Evolutionary conservation across 1,139 yeast species (phyloP).

Genomic region (Suhomyces wounanorum): DNA sequence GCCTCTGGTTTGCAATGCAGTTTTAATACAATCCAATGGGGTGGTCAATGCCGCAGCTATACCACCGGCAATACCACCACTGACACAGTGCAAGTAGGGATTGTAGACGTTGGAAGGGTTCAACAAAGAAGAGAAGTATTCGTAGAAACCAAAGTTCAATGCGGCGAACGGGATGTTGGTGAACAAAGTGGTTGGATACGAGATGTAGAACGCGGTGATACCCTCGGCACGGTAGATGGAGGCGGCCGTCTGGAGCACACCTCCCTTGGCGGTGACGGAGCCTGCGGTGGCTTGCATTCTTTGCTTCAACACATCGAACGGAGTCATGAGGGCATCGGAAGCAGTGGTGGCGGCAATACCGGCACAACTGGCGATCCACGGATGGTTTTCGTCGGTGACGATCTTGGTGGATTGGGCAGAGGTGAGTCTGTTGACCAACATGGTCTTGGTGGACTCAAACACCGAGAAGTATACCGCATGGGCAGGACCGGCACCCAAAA

Average conservation of each 20-base stretch:
- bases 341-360: conserved; percentile 95
- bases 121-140: conserved; percentile 70
- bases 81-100: conserved; percentile 87
- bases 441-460: conserved; percentile 80
- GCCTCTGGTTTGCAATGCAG: conserved; percentile 81
- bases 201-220: conserved; percentile 77
- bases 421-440: conserved; percentile 46
- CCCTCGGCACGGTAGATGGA: conserved; percentile 76
- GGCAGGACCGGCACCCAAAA: conserved; percentile 99
- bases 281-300: conserved; percentile 46
- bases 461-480: conserved; percentile 98
- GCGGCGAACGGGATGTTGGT: conserved; percentile 97
- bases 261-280: conserved; percentile 15
- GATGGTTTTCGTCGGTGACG: conserved; percentile 70
- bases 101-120: conserved; percentile 82
- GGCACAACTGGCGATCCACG: conserved; percentile 79
- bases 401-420: conserved; percentile 34
- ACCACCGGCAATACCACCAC: conserved; percentile 97
- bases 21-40: conserved; percentile 93
- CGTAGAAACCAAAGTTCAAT: conserved; percentile 90
- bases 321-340: conserved; percentile 96
- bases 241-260: conserved; percentile 40
- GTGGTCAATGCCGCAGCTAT: conserved; percentile 95
- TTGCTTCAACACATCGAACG: conserved; percentile 94
- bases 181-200: conserved; percentile 92